Percentiles rank a stretch among this genome's conserved stretches.
Conservation (phyloP, 352 stramenopile genomes). For the Pythium brassicae region DNA sequence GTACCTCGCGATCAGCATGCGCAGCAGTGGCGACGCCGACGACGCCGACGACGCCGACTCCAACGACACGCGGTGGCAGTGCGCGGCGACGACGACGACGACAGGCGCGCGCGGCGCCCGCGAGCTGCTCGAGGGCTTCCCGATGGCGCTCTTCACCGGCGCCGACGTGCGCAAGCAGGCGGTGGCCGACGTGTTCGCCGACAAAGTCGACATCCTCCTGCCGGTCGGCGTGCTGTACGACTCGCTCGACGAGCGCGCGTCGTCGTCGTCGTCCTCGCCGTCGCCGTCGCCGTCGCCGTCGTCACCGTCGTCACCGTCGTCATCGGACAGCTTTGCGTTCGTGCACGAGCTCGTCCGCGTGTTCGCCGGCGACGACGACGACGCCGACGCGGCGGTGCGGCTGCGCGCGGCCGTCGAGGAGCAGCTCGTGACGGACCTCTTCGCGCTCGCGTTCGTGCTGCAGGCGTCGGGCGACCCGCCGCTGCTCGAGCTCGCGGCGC, state of each 20-base stretch:
- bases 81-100: neutral
- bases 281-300: too few relatives aligned
- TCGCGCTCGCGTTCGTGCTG: conserved; percentile 65
- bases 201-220: conserved; percentile 50
- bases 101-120: conserved; percentile 9
- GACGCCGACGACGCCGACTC: neutral
- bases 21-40: neutral
- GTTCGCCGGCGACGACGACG: neutral
- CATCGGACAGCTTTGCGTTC: conserved; percentile 24
- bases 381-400: neutral
- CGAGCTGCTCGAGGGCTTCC: conserved; percentile 31
- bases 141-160: conserved; percentile 17
- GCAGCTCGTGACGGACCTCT: conserved; percentile 66
- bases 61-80: neutral
- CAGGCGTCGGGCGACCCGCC: conserved; percentile 14
- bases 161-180: neutral
- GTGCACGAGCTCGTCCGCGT: conserved; percentile 23
- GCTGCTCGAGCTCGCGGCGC: conserved; percentile 32
- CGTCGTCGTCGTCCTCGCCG: too few relatives aligned
- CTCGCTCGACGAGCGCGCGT: conserved; percentile 20
- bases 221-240: conserved; percentile 38
- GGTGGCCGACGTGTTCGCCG: conserved; percentile 9
- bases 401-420: conserved; percentile 26
- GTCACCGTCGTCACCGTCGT: too few relatives aligned
- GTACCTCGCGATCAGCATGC: conserved; percentile 9